Evolutionary conservation across 1,139 yeast species (phyloP).

Genomic region (Yamadazyma jaroonii): DNA sequence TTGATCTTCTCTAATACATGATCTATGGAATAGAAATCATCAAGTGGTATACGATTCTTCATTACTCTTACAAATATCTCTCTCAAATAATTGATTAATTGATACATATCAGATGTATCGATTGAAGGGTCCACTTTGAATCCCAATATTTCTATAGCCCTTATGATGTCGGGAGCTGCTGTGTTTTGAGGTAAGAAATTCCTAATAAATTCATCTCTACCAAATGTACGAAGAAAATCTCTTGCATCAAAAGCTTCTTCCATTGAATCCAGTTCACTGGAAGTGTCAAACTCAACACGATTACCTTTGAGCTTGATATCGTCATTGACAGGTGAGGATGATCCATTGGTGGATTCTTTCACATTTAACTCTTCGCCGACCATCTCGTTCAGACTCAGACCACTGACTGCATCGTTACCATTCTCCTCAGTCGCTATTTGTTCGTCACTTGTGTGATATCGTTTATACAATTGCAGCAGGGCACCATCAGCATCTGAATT

Average conservation of each 20-base stretch:
- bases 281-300: too few species aligned
- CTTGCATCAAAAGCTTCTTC: conserved; percentile 41
- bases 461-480: neutral
- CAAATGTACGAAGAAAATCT: conserved; percentile 56
- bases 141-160: conserved; percentile 50
- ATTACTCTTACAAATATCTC: conserved; percentile 60
- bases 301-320: too few species aligned
- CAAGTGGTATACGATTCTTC: conserved; percentile 51
- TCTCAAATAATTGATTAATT: conserved; percentile 48
- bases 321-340: too few species aligned
- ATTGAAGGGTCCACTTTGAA: conserved; percentile 39
- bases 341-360: too few species aligned
- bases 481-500: neutral
- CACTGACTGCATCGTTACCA: neutral
- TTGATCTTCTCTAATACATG: conserved; percentile 55
- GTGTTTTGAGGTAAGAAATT: conserved; percentile 61
- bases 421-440: neutral
- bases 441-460: neutral
- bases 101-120: conserved; percentile 38
- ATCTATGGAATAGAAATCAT: conserved; percentile 55
- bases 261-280: too few species aligned
- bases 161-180: conserved; percentile 49
- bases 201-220: conserved; percentile 56
- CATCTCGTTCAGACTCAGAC: neutral
- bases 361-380: neutral